These are phyloP conservation scores for Globisporangium alternatum DNA, from an alignment of 352 stramenopile genomes.

Conservation along the genomic window DNA sequence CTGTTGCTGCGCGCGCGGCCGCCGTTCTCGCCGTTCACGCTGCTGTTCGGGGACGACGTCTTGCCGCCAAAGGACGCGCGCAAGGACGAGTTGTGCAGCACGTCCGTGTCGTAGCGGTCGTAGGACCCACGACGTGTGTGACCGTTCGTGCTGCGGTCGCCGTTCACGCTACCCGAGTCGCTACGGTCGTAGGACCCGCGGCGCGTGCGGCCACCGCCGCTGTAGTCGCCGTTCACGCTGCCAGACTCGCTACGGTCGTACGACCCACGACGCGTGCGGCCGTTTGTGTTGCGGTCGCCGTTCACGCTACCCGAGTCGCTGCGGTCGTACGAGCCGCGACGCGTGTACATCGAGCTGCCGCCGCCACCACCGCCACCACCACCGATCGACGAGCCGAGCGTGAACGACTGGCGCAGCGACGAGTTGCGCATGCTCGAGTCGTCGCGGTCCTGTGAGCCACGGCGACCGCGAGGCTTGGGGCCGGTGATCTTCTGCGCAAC, in stretches of 20 bases:
- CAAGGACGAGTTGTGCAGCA: slow-evolving; percentile 30
- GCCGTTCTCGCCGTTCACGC: slow-evolving; percentile 21
- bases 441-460: slow-evolving; percentile 55
- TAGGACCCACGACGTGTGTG: slow-evolving; percentile 60
- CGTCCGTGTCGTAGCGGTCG: slow-evolving; percentile 44
- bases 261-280: slow-evolving; percentile 23
- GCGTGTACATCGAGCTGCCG: slow-evolving; percentile 38
- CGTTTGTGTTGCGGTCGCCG: slow-evolving; percentile 10
- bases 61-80: slow-evolving; percentile 25
- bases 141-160: slow-evolving; percentile 11
- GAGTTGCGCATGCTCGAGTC: slow-evolving; percentile 20
- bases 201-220: slow-evolving; percentile 25
- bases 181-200: slow-evolving; percentile 30
- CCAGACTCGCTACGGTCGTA: slow-evolving; percentile 22
- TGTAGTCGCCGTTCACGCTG: slow-evolving; percentile 31
- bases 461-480: slow-evolving; percentile 33
- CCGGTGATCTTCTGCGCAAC: background rate
- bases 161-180: slow-evolving; percentile 18
- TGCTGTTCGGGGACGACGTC: slow-evolving; percentile 15
- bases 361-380: slow-evolving; percentile 4
- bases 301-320: slow-evolving; percentile 37
- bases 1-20: slow-evolving; percentile 21
- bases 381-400: slow-evolving; percentile 17
- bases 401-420: slow-evolving; percentile 23
- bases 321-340: slow-evolving; percentile 53